Evolutionary conservation across 2,329 filamentous ascomycete genomes (phyloP).

Genomic region (Fusarium camptoceras): DNA sequence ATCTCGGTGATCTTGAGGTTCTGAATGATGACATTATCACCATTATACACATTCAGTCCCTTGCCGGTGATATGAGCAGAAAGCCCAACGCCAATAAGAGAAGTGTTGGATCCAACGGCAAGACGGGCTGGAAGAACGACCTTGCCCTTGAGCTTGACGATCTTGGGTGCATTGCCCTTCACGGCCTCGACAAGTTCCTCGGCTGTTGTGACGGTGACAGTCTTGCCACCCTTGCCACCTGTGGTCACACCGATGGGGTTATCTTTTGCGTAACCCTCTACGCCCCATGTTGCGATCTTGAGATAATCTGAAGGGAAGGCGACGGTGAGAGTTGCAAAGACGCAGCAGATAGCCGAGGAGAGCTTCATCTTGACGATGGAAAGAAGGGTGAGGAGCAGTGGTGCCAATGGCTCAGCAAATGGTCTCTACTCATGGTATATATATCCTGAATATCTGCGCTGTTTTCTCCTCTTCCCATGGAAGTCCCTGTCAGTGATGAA

Average conservation of each 20-base stretch:
- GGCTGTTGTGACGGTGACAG: slow-evolving; percentile 57
- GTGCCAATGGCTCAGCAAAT: not conserved
- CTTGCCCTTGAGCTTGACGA: slow-evolving; percentile 55
- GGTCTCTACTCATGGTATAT: slow-evolving; percentile 2
- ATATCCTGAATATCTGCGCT: not conserved
- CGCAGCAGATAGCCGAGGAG: slow-evolving; percentile 16
- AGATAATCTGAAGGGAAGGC: slow-evolving; percentile 37
- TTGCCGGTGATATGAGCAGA: slow-evolving; percentile 52
- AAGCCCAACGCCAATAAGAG: slow-evolving; percentile 53
- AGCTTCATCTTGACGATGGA: slow-evolving; percentile 32
- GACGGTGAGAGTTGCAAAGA: slow-evolving; percentile 23
- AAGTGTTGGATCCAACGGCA: slow-evolving; percentile 59
- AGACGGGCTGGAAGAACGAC: slow-evolving; percentile 54
- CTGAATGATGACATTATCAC: slow-evolving; percentile 56
- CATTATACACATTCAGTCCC: slow-evolving; percentile 52
- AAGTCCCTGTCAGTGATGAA: not conserved
- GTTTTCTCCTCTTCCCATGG: not conserved
- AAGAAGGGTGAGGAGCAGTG: not conserved
- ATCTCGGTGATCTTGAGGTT: slow-evolving; percentile 54
- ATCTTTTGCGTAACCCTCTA: slow-evolving; percentile 48
- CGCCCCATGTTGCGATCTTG: slow-evolving; percentile 40
- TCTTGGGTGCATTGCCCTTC: slow-evolving; percentile 54
- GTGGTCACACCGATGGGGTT: slow-evolving; percentile 55
- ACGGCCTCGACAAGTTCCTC: slow-evolving; percentile 59
- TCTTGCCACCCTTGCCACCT: slow-evolving; percentile 59